Base-by-base conservation (phyloP, 2,329 filamentous ascomycete species). In the Aspergillus nomiae region DNA sequence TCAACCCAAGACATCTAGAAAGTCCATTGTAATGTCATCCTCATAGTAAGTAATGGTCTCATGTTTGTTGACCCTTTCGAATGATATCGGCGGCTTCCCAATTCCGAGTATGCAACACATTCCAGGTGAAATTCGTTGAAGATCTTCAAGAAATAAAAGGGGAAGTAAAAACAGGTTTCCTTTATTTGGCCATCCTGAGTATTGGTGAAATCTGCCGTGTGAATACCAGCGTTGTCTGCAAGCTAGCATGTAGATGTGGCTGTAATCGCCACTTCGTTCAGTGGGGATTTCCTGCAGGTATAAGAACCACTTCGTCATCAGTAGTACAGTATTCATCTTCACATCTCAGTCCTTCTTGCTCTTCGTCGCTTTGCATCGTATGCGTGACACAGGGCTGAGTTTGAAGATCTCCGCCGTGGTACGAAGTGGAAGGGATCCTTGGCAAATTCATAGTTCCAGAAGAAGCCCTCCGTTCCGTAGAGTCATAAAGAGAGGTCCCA, bases 221-320 rank as follows among this genome's bases (percentile, higher is more conserved):
- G 21, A 46, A 46, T 8, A 14, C 7, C 21, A 16, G 12, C 45
- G 14, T 28, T 30, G 46, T 26, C 30, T 50, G 26, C 4, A 24
- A 46, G 26, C 46, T 10, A 50, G 16, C 26, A 30, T 30, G 26
- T 30, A 14, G 14, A 28, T 4, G 46, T 28, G 16, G 14, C 46
- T 9, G 8, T 30, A n/a, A 50, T 28, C 7, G 16, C 3, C 12
- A 16, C 26, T 16, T 16, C 10, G 8, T 7, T 19, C 8, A 50
- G 2, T 28, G 8, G 46, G 16, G 5, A 10, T 16, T 19, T 32
- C 28, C n/a, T n/a, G 24, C 30, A 24, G 60, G 57, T 12, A 58
- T 38, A 38, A 65, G 55, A 12, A 65, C 48, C 58, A 65, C 43
- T 48, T 65, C 63, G 24, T 65, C 63, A n/a, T 55, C 41, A 14